Base-by-base conservation (phyloP, 495 filamentous ascomycete species). In the Hyaloscypha finlandica region DNA sequence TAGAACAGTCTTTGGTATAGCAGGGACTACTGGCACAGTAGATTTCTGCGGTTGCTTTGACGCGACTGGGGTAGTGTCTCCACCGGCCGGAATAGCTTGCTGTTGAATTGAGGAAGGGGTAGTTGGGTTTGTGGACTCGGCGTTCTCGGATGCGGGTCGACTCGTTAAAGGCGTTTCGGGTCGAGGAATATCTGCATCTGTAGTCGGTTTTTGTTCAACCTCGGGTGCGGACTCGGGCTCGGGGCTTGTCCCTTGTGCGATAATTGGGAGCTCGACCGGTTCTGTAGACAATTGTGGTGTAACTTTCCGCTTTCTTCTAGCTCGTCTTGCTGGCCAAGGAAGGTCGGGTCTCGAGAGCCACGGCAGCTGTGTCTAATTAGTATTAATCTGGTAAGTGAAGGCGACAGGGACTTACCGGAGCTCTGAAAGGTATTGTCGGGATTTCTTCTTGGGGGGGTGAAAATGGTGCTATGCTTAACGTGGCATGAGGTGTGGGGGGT, bases 301-400 rank as follows among this genome's bases (percentile, higher is more conserved):
- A 61, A 37, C 42, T 73, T 71, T 68, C 59, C 74, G 76, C 68
- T 73, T 76, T 69, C 74, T 75, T 70, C 75, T 66, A n/a, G 71
- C 63, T 6, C 75, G 69, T 66, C 79, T 79, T 2, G 75, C 74
- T 31, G 93, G 92, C 74, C 95, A 96, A 4, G 84, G 75, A 19
- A 77, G 69, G 29, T 90, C 87, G 3, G 89, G 86, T 37, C 83
- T 81, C 31, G 93, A 96, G n/a, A 89, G 80, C 93, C 93, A 96
- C 12, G 93, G 93, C 3, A 97, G 79, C 87, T 92, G 70, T 9
- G 54, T 30, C 67, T 25, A 39, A 61, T 73, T 62, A 73, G 68
- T 45, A 37, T 37, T 37, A 12, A 12, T 8, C 35, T 25, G 25
- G 35, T 37, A 37, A 37, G 12, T 8, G 35, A 8, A 37, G 8